Evolutionary conservation across 2,329 filamentous ascomycete species (phyloP), one percentile per base, ranked within the genome.

Genomic region (Arthrinium phaeospermum): DNA sequence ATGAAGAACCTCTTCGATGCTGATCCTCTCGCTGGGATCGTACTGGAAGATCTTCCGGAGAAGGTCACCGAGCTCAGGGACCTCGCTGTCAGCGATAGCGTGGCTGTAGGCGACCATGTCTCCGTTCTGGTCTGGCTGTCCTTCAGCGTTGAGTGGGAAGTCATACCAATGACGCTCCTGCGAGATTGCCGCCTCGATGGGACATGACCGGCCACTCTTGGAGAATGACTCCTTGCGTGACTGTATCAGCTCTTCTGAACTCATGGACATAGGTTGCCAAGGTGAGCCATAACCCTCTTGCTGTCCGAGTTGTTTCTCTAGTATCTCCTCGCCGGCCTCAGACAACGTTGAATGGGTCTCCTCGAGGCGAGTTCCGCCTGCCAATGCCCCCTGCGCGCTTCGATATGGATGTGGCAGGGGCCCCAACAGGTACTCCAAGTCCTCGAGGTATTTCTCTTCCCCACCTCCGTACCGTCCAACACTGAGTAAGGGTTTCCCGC

Each of bases 41-140:
- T 70, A 70, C 14, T 47, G 44, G 44, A 72, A 67, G 19, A 72
- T 44, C 34, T 49, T 44, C 12, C 67, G 44, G 19, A 72, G 53
- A 16, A 72, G 67, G 16, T 72, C 53, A 37, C 71, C 71, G 7
- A 72, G 67, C 8, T 70, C 61, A 5, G 44, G 13, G 8, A 70
- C 46, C 27, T 67, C 71, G 14, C 27, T 46, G 1, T 51, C 45
- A 6, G 30, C 34, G 1, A 64, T 64, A 30, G 57, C 41, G 22
- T 64, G 34, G 34, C 57, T 41, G 34, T 41, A 64, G 22, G 57
- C 57, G 34, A 64, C 22, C 57, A 64, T 64, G 19, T 64, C 57
- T 24, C n/a, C n/a, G 34, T 34, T 64, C 7, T 64, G 57, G 22
- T 64, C 57, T n/a, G 57, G 34, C 41, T 24, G 19, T 64, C 57